A percentile compares a stretch with the other conserved stretches of the same genome.
phyloP scores from a whole-genome alignment of 2,329 filamentous ascomycete species.

The Drechmeria coniospora region DNA sequence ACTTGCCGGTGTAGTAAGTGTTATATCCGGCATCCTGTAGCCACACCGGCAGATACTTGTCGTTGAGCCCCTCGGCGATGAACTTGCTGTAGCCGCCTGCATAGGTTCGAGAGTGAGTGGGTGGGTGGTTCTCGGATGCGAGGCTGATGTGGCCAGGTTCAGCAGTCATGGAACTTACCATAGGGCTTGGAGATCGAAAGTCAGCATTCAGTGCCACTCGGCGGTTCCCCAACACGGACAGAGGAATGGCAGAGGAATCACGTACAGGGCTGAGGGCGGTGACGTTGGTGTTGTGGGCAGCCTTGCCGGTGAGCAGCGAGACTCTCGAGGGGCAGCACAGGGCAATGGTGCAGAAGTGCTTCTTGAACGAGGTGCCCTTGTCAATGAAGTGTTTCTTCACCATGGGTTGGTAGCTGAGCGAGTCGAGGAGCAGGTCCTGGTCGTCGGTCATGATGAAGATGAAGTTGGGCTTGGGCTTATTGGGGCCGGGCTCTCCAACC shows the following conservation, averaged over 20 bases:
- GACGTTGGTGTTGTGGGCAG: conserved; percentile 57
- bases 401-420: conserved; percentile 43
- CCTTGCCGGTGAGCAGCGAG: conserved; percentile 47
- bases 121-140: conserved; percentile 2
- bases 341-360: conserved; percentile 51
- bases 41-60: conserved; percentile 55
- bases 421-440: conserved; percentile 47
- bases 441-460: conserved; percentile 55
- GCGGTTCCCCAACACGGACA: background rate
- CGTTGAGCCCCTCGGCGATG: conserved; percentile 46
- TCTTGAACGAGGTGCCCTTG: conserved; percentile 41
- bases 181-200: conserved; percentile 21
- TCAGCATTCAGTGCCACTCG: no score
- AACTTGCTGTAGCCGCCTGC: conserved; percentile 46
- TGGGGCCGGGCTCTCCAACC: no score
- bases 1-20: conserved; percentile 60
- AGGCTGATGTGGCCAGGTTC: background rate
- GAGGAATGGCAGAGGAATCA: conserved; percentile 14
- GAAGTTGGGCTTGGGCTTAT: conserved; percentile 30
- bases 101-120: no score
- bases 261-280: conserved; percentile 31
- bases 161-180: conserved; percentile 15
- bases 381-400: conserved; percentile 39
- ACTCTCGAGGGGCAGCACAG: conserved; percentile 55
- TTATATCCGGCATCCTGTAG: conserved; percentile 53